Percentiles rank a stretch among this genome's conserved stretches.
These are phyloP conservation scores for Stemphylium lycopersici DNA, from an alignment of 2,329 filamentous ascomycete species.

Conservation along the genomic window DNA sequence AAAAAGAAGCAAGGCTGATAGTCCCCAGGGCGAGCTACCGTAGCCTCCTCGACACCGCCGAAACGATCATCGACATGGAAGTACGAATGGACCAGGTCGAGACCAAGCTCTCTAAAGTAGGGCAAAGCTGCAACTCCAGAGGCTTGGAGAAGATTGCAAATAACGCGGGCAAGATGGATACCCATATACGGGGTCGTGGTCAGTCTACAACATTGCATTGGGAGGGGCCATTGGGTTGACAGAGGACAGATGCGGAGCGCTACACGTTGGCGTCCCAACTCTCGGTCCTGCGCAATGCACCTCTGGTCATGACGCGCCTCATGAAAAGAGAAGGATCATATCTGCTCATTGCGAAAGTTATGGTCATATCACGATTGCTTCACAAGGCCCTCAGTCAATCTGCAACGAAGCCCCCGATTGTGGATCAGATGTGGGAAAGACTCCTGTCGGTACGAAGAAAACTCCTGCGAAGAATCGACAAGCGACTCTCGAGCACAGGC, in stretches of 20 bases:
- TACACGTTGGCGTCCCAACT: slow-evolving; percentile 62
- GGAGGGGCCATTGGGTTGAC: slow-evolving; percentile 22
- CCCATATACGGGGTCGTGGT: slow-evolving; percentile 49
- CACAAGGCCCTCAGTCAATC: slow-evolving; percentile 72
- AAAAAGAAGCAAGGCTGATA: slow-evolving; percentile 7
- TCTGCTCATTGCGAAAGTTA: slow-evolving; percentile 65
- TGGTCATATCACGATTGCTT: slow-evolving; percentile 77
- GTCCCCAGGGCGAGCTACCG: slow-evolving; percentile 72
- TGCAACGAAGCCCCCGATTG: slow-evolving; percentile 54
- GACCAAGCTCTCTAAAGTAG: slow-evolving; percentile 72
- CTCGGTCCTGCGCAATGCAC: slow-evolving; percentile 63
- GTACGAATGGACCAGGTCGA: slow-evolving; percentile 77
- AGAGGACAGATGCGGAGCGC: slow-evolving; percentile 48
- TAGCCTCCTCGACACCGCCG: slow-evolving; percentile 87
- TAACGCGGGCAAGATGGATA: slow-evolving; percentile 62
- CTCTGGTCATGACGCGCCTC: slow-evolving; percentile 59
- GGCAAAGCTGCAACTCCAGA: slow-evolving; percentile 75
- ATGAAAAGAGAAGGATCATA: slow-evolving; percentile 59
- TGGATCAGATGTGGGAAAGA: slow-evolving; percentile 69
- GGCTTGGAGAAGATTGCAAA: slow-evolving; percentile 69
- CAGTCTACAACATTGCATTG: slow-evolving; percentile 26
- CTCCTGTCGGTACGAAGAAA: slow-evolving; percentile 67
- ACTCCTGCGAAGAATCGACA: slow-evolving; percentile 69
- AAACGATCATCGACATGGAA: slow-evolving; percentile 92
- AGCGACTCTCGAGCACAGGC: slow-evolving; percentile 49